These are phyloP conservation scores for Magnusiomyces suaveolens DNA, from an alignment of 1,139 yeast genomes.

Conservation along the genomic window DNA sequence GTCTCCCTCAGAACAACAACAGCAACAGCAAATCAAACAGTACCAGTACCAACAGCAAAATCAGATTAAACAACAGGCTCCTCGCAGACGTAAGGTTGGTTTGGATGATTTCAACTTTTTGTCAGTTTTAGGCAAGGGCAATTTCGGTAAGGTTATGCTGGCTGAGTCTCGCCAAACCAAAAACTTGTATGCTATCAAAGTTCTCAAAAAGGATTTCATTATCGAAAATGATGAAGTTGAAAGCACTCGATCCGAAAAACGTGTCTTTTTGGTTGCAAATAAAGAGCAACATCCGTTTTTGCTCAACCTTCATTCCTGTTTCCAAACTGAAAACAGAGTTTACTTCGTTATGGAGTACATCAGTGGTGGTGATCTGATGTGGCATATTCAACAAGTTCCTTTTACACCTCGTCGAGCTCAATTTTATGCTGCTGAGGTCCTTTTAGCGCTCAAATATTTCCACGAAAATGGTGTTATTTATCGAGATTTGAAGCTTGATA, in stretches of 20 bases:
- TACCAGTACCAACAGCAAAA: slow-evolving; percentile 14
- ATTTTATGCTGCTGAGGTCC: slow-evolving; percentile 93
- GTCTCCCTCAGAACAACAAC: slow-evolving; percentile 3
- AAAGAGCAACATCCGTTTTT: slow-evolving; percentile 87
- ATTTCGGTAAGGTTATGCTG: slow-evolving; percentile 94
- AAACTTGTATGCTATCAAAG: slow-evolving; percentile 85
- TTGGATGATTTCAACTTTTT: slow-evolving; percentile 88
- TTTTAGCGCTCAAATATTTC: slow-evolving; percentile 80
- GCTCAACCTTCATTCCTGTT: slow-evolving; percentile 84
- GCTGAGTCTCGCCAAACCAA: slow-evolving; percentile 81
- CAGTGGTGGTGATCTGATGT: slow-evolving; percentile 97
- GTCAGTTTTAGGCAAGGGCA: slow-evolving; percentile 94
- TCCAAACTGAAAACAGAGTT: slow-evolving; percentile 94
- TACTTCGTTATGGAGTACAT: slow-evolving; percentile 98
- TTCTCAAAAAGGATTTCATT: slow-evolving; percentile 86
- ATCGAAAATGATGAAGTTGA: slow-evolving; percentile 94
- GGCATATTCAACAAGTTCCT: slow-evolving; percentile 93
- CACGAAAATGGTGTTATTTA: slow-evolving; percentile 94
- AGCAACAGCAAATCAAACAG: slow-evolving; percentile 12
- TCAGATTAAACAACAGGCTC: slow-evolving; percentile 14
- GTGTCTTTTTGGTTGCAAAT: slow-evolving; percentile 85
- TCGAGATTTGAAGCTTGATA: slow-evolving; percentile 92
- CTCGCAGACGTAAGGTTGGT: slow-evolving; percentile 57
- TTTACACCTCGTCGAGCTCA: slow-evolving; percentile 88
- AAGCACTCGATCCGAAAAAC: slow-evolving; percentile 85